These are phyloP conservation scores for Globisporangium rhizosaccharum DNA, from an alignment of 352 stramenopile genomes.

Conservation along the genomic window DNA sequence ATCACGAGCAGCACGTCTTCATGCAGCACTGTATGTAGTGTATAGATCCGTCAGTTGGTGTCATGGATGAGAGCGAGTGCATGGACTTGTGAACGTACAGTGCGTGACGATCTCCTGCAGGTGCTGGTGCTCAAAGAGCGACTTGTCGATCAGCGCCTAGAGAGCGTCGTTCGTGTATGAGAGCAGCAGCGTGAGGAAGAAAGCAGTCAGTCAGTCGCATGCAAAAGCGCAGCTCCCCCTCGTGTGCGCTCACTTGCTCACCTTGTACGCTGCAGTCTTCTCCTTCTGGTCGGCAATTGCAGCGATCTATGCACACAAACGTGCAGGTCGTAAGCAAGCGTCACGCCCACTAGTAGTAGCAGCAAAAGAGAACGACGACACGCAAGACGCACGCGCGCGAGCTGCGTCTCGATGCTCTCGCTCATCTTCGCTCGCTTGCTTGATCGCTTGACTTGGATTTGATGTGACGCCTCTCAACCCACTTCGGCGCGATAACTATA, in stretches of 20 bases:
- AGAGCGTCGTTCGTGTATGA: slow-evolving; percentile 4
- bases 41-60: not conserved
- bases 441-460: slow-evolving; percentile 7
- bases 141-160: slow-evolving; percentile 40
- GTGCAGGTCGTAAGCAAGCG: not conserved
- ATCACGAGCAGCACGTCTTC: slow-evolving; percentile 78
- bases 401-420: slow-evolving; percentile 28
- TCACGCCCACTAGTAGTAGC: too few species aligned
- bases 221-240: not conserved
- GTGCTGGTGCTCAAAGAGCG: slow-evolving; percentile 29
- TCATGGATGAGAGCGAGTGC: not conserved
- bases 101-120: slow-evolving; percentile 66
- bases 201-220: not conserved
- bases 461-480: slow-evolving; percentile 3
- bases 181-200: not conserved
- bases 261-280: slow-evolving; percentile 74
- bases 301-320: slow-evolving; percentile 37
- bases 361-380: not conserved
- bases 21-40: slow-evolving; percentile 40
- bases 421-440: slow-evolving; percentile 10
- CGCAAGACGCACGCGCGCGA: slow-evolving; percentile 37
- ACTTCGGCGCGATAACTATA: too few species aligned
- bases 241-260: not conserved
- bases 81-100: slow-evolving; percentile 22
- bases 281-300: slow-evolving; percentile 71